Conservation (phyloP, 202 grass and related monocot genomes). For the Elaeis oleifera region DNA sequence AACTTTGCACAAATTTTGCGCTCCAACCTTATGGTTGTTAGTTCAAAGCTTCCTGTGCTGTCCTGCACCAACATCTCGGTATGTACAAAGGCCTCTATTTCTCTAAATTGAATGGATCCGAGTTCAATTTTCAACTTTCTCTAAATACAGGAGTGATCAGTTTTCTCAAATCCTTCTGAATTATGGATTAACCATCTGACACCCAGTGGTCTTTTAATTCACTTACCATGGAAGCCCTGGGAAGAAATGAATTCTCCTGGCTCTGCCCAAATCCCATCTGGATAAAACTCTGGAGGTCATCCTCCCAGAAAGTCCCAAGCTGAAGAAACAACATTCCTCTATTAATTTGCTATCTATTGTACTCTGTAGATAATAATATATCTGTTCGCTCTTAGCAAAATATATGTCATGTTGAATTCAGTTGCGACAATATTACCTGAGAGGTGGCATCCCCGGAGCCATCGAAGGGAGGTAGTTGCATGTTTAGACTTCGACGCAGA, state of each 20-base stretch:
- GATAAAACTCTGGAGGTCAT: slow-evolving; percentile 40
- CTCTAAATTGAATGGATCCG: not conserved
- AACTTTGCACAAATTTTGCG: not conserved
- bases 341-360: not conserved
- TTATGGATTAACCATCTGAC: not conserved
- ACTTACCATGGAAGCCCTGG: not conserved
- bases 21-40: not conserved
- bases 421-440: slow-evolving; percentile 20
- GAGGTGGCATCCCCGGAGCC: slow-evolving; percentile 19
- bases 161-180: not conserved
- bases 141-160: not conserved
- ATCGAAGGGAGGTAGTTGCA: slow-evolving; percentile 21
- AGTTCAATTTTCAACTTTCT: not conserved
- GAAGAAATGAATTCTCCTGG: not conserved
- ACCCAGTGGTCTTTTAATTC: not conserved
- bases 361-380: not conserved
- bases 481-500: not conserved
- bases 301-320: slow-evolving; percentile 30
- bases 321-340: not conserved
- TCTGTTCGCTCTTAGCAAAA: too few relatives aligned
- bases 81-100: not conserved
- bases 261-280: slow-evolving; percentile 5
- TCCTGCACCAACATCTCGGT: not conserved
- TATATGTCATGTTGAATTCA: not conserved
- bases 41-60: slow-evolving; percentile 2